These are phyloP conservation scores for Camillea tinctor DNA, from an alignment of 2,329 filamentous ascomycete genomes.

Conservation along the genomic window DNA sequence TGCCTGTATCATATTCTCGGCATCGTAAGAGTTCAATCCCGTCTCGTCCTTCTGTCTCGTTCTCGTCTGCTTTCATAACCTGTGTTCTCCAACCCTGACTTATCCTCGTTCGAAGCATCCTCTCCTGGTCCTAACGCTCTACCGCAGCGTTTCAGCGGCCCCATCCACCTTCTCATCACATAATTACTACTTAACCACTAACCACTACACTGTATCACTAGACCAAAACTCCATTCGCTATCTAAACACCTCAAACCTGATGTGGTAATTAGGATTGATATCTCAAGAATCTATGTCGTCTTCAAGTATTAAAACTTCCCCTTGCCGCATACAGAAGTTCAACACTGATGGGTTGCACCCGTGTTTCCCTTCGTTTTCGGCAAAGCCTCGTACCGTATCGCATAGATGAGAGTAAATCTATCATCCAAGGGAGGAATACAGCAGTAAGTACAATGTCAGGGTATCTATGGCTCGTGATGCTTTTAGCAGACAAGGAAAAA, in stretches of 20 bases:
- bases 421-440: slow-evolving; percentile 15
- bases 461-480: slow-evolving; percentile 20
- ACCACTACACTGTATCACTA: neutral
- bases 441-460: slow-evolving; percentile 20
- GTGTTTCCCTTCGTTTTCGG: neutral
- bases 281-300: neutral
- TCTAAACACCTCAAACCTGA: neutral
- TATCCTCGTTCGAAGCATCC: neutral
- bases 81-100: neutral
- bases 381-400: slow-evolving; percentile 1
- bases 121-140: neutral
- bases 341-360: neutral
- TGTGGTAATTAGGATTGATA: neutral
- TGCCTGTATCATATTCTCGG: neutral
- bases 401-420: slow-evolving; percentile 1
- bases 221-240: neutral
- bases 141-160: neutral
- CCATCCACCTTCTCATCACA: neutral
- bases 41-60: neutral
- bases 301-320: neutral
- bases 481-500: slow-evolving; percentile 12
- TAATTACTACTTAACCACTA: too few relatives aligned
- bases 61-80: neutral
- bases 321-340: neutral
- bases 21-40: neutral